phyloP scores from a whole-genome alignment of 2,329 filamentous ascomycete species.

The Epichloe sylvatica region DNA sequence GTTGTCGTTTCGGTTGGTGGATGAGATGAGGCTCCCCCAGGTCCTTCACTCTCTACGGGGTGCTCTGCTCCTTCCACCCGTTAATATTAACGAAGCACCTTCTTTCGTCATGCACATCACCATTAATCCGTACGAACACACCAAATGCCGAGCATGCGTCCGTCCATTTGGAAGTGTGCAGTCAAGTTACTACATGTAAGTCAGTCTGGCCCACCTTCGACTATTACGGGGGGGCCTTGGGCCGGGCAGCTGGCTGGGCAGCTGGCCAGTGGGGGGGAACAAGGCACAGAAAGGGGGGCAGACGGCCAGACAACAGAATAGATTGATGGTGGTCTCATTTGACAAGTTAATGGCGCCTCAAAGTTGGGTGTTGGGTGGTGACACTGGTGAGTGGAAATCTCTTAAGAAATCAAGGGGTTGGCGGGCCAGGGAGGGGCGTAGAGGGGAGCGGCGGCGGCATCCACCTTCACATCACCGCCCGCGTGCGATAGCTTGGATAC shows the following conservation, averaged over 20 bases:
- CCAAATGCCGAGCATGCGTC: no score
- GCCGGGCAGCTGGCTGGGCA: neutral
- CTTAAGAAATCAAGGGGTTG: slow-evolving; percentile 3
- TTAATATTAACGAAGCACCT: no score
- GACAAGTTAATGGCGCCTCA: no score
- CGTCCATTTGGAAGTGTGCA: neutral
- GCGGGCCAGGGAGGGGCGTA: neutral
- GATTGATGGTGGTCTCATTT: neutral
- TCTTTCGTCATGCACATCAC: neutral
- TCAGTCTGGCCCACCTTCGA: no score
- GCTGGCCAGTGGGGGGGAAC: neutral
- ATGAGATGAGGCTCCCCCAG: neutral
- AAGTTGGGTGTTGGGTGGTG: neutral
- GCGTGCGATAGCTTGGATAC: no score
- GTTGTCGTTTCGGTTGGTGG: neutral
- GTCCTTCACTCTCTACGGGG: no score
- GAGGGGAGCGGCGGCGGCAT: neutral
- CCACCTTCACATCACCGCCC: neutral
- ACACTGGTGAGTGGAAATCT: neutral
- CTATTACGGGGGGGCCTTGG: neutral
- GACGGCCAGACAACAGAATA: neutral
- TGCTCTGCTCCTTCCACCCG: no score
- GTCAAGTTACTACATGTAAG: no score
- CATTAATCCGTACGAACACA: neutral
- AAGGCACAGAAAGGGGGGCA: neutral